Percentiles rank a stretch among this genome's conserved stretches.
Evolutionary conservation across 2,329 filamentous ascomycete species (phyloP).

Genomic region (Falciphora oryzae): DNA sequence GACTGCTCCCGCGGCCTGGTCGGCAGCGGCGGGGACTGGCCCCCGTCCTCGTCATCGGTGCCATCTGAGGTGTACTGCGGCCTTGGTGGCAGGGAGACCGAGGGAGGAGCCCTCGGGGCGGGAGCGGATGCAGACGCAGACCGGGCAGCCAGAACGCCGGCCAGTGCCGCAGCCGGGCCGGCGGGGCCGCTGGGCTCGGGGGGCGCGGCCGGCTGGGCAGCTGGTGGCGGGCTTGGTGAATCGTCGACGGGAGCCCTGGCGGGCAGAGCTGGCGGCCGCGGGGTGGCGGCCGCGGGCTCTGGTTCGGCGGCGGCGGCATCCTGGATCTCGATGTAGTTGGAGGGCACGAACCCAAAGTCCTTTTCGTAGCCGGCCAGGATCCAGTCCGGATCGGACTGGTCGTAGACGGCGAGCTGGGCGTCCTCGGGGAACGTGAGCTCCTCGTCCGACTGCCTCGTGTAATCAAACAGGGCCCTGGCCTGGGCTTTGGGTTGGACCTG

Average conservation of each 20-base stretch:
- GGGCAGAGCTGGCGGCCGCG: conserved; percentile 38
- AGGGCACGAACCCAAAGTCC: conserved; percentile 89
- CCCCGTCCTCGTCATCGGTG: conserved; percentile 61
- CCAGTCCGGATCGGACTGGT: conserved; percentile 92
- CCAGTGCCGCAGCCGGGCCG: conserved; percentile 48
- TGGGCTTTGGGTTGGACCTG: conserved; percentile 53
- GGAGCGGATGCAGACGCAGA: conserved; percentile 33
- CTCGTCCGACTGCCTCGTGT: conserved; percentile 93
- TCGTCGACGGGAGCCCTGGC: conserved; percentile 33
- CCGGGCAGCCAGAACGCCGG: conserved; percentile 48
- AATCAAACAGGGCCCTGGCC: conserved; percentile 96
- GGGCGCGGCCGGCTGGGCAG: conserved; percentile 25
- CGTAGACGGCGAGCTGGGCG: conserved; percentile 74
- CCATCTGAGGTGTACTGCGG: conserved; percentile 60
- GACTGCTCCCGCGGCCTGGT: conserved; percentile 53
- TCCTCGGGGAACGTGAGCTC: conserved; percentile 95
- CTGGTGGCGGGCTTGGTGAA: conserved; percentile 31
- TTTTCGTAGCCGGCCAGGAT: conserved; percentile 79
- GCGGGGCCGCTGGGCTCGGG: conserved; percentile 26
- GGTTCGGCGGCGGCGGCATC: conserved; percentile 31
- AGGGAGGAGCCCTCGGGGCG: conserved; percentile 34
- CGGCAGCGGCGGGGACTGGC: conserved; percentile 55
- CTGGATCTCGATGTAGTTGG: conserved; percentile 85
- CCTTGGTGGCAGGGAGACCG: conserved; percentile 38
- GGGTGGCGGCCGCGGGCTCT: conserved; percentile 25